Evolutionary conservation across 441 rosid species (phyloP).

Genomic region (Corymbia calophylla): DNA sequence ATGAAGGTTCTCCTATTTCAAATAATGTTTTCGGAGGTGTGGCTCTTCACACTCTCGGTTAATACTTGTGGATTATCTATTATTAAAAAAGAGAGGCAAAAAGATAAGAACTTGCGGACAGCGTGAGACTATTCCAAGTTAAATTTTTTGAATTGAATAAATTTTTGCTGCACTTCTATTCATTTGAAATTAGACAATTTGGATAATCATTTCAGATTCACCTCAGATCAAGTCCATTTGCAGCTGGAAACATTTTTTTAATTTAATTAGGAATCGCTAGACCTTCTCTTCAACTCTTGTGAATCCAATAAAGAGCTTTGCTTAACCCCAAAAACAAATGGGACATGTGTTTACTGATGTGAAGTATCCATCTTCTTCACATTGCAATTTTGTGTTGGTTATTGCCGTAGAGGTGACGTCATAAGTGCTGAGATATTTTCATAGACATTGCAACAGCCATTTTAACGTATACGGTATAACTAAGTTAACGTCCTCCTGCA

Average conservation of each 20-base stretch:
- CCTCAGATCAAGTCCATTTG: no score
- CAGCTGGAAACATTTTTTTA: neutral
- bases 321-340: neutral
- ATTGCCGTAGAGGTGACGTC: no score
- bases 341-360: neutral
- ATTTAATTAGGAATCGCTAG: no score
- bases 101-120: no score
- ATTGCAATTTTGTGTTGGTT: no score
- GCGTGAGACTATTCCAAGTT: rapidly evolving
- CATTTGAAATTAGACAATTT: no score
- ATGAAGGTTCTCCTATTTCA: no score
- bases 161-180: no score
- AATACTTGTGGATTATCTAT: no score
- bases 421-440: neutral
- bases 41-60: no score
- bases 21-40: rapidly evolving
- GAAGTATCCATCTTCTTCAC: neutral
- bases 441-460: neutral
- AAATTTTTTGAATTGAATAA: no score
- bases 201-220: rapidly evolving
- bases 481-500: neutral
- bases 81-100: no score
- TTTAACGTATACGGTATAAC: neutral
- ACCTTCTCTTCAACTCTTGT: neutral
- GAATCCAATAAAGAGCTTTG: neutral